Percentiles rank a stretch among this genome's conserved stretches.
These are phyloP conservation scores for Mytilinidion resinicola DNA, from an alignment of 495 filamentous ascomycete species.

Conservation along the genomic window DNA sequence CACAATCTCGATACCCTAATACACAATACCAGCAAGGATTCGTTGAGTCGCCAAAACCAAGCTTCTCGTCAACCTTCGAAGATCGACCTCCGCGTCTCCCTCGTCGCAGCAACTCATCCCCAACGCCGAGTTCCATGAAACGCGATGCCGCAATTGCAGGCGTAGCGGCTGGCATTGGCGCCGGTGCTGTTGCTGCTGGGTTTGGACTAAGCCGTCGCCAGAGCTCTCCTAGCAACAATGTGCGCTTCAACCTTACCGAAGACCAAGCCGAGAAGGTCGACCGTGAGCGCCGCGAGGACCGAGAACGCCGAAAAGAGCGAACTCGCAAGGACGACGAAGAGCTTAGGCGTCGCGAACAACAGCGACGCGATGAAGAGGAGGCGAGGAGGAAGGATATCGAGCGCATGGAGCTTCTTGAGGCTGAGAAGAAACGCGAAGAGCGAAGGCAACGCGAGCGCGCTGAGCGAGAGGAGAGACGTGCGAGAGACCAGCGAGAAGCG, in stretches of 20 bases:
- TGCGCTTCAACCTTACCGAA: conserved; percentile 33
- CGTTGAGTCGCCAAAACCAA: conserved; percentile 2
- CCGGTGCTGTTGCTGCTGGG: conserved; percentile 21
- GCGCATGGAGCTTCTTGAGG: conserved; percentile 8
- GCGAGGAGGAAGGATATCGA: conserved; percentile 13
- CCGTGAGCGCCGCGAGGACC: conserved; percentile 14
- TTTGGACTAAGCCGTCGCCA: conserved; percentile 7
- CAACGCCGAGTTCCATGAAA: conserved; percentile 19
- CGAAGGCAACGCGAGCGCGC: conserved; percentile 8
- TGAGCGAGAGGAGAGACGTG: conserved; percentile 6
- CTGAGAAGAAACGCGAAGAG: conserved; percentile 16
- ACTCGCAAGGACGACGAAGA: conserved; percentile 17
- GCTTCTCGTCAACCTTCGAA: conserved; percentile 1
- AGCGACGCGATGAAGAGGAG: conserved; percentile 14
- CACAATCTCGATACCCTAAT: conserved; percentile 3
- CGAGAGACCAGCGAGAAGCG: conserved; percentile 8
- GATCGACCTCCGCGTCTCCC: conserved; percentile 4
- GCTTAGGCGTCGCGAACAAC: conserved; percentile 14
- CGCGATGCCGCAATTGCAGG: conserved; percentile 32
- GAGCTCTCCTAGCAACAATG: conserved; percentile 25
- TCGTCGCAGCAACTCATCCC: conserved; percentile 23
- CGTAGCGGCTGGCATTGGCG: conserved; percentile 26
- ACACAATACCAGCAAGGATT: conserved; percentile 5
- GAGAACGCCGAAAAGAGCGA: conserved; percentile 12
- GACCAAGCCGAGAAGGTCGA: conserved; percentile 21